A percentile compares a stretch with the other conserved stretches of the same genome.
These are phyloP conservation scores for Pestalotiopsis sp. DNA, from an alignment of 2,329 filamentous ascomycete species.

Conservation along the genomic window DNA sequence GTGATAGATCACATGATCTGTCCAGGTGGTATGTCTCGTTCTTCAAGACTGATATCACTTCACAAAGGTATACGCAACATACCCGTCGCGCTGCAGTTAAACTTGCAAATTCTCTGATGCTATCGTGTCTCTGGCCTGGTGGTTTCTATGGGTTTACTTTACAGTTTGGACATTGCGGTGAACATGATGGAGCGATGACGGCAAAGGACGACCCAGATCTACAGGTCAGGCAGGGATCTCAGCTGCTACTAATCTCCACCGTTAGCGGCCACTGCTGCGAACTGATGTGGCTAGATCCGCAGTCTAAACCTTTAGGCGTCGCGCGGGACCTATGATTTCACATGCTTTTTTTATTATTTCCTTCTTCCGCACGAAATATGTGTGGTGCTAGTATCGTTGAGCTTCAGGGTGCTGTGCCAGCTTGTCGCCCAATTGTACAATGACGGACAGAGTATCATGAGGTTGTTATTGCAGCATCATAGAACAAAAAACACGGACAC, in stretches of 20 bases:
- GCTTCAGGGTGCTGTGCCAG: neutral
- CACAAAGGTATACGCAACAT: too few relatives aligned
- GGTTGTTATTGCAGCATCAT: neutral
- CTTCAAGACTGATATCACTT: neutral
- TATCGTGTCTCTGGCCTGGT: neutral
- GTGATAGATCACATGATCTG: neutral
- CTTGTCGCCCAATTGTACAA: neutral
- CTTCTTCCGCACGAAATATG: neutral
- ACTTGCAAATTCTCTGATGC: too few relatives aligned
- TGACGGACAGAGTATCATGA: neutral
- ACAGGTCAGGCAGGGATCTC: neutral
- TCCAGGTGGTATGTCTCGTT: neutral
- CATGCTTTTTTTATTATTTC: conserved; percentile 16
- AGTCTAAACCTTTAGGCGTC: conserved; percentile 11
- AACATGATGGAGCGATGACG: neutral
- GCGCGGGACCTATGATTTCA: conserved; percentile 21
- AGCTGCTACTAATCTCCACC: neutral
- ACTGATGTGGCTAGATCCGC: conserved; percentile 7
- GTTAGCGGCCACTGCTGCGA: neutral
- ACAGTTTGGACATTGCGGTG: conserved; percentile 1
- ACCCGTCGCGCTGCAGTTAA: too few relatives aligned
- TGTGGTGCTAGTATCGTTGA: neutral
- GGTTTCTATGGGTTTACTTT: neutral
- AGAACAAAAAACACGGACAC: neutral
- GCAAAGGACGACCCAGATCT: neutral